Evolutionary conservation across 768 basidiomycete genomes (phyloP).

Genomic region (Boletus reticulatus): DNA sequence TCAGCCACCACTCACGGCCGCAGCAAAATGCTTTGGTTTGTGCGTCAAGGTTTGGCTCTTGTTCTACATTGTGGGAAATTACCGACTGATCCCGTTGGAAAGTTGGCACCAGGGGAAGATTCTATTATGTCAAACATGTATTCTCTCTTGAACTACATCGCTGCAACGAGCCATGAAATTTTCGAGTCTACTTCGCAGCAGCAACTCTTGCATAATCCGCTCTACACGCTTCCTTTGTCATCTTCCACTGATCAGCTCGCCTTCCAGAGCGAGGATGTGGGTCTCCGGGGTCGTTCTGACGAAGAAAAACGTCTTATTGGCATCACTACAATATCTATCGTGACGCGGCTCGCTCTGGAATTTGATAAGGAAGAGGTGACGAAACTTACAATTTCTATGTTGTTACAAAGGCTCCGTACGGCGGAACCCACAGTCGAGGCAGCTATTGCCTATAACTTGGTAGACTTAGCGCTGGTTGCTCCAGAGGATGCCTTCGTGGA

Average conservation of each 20-base stretch:
- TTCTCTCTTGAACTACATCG: constrained; percentile 90
- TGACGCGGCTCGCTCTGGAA: constrained; percentile 84
- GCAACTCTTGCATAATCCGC: constrained; percentile 41
- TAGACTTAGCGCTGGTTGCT: constrained; percentile 81
- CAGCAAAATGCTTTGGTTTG: constrained; percentile 85
- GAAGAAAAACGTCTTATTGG: constrained; percentile 84
- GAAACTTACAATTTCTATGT: constrained; percentile 86
- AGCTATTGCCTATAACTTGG: constrained; percentile 87
- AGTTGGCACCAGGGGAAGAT: constrained; percentile 87
- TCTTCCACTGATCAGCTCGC: constrained; percentile 47
- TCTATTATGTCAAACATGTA: constrained; percentile 95
- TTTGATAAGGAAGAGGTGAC: constrained; percentile 87
- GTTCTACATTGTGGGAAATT: neutral
- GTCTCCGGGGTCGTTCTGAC: constrained; percentile 67
- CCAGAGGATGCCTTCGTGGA: constrained; percentile 78
- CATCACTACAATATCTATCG: constrained; percentile 89
- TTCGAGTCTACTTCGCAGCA: constrained; percentile 50
- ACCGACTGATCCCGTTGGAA: constrained; percentile 5
- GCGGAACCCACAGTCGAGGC: constrained; percentile 89
- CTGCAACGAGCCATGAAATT: constrained; percentile 77
- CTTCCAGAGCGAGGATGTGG: constrained; percentile 58
- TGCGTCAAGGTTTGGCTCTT: constrained; percentile 67
- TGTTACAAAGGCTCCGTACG: constrained; percentile 80
- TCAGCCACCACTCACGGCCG: constrained; percentile 76
- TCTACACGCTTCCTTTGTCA: constrained; percentile 31